These are phyloP conservation scores for Geosiphon pyriformis DNA, from an alignment of 192 early-diverging fungal species.

Conservation along the genomic window DNA sequence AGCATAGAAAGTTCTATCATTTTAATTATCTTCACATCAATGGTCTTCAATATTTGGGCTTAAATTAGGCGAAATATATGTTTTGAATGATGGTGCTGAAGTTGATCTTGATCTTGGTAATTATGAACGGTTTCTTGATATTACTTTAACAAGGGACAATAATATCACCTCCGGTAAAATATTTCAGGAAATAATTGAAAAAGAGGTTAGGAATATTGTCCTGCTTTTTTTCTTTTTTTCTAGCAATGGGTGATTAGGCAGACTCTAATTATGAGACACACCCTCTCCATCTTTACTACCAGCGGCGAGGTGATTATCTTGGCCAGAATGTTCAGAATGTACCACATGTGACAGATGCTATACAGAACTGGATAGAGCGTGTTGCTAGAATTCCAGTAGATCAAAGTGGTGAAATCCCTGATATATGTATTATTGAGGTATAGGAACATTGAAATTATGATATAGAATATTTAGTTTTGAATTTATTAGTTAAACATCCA, in stretches of 20 bases:
- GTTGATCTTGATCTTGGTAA: slow-evolving; percentile 99
- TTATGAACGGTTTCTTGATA: slow-evolving; percentile 97
- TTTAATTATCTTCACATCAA: no score
- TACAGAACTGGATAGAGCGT: slow-evolving; percentile 98
- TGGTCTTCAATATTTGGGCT: neutral
- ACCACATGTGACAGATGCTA: slow-evolving; percentile 94
- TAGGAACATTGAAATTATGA: neutral
- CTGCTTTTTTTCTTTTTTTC: neutral
- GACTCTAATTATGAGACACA: no score
- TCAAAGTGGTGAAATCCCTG: slow-evolving; percentile 72
- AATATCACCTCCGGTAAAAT: slow-evolving; percentile 99
- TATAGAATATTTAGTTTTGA: neutral
- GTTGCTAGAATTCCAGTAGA: slow-evolving; percentile 88
- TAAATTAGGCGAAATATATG: slow-evolving; percentile 88
- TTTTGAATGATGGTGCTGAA: slow-evolving; percentile 96
- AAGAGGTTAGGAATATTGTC: slow-evolving; percentile 35
- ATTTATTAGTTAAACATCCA: neutral
- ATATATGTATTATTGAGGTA: slow-evolving; percentile 94
- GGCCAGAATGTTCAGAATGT: slow-evolving; percentile 99
- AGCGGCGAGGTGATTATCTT: slow-evolving; percentile 91
- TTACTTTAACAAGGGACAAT: slow-evolving; percentile 90
- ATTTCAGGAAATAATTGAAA: slow-evolving; percentile 92
- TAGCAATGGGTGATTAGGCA: neutral
- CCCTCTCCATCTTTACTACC: no score
- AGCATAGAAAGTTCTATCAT: no score